These are phyloP conservation scores for Verticillium klebahnii DNA, from an alignment of 2,329 filamentous ascomycete species.

Conservation along the genomic window DNA sequence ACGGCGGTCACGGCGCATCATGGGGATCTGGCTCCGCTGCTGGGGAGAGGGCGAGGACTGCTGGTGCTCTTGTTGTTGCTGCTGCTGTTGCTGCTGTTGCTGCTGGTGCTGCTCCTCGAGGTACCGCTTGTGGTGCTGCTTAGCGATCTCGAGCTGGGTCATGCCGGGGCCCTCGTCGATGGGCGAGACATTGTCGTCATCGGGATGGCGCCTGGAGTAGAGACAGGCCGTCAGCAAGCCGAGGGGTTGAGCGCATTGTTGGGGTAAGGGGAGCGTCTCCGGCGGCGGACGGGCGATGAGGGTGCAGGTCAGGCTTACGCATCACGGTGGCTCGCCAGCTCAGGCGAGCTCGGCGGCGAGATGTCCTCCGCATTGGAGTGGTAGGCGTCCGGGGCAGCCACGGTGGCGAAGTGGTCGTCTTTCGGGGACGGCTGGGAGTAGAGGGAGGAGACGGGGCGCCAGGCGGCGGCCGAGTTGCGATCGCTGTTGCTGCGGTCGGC, in stretches of 20 bases:
- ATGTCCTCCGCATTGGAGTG: slow-evolving; percentile 29
- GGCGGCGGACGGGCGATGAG: not conserved
- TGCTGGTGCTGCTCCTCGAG: slow-evolving; percentile 19
- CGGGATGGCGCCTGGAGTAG: slow-evolving; percentile 3
- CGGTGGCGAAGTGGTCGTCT: slow-evolving; percentile 11
- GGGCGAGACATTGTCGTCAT: slow-evolving; percentile 42
- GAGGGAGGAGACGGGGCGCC: slow-evolving; percentile 13
- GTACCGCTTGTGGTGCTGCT: not conserved
- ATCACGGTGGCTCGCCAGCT: slow-evolving; percentile 29
- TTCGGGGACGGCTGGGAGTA: slow-evolving; percentile 9
- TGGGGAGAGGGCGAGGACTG: slow-evolving; percentile 15
- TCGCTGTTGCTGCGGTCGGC: not conserved
- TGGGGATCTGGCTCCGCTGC: slow-evolving; percentile 41
- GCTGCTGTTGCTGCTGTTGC: slow-evolving; percentile 11
- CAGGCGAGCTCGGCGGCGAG: slow-evolving; percentile 55
- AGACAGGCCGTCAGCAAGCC: slow-evolving; percentile 12
- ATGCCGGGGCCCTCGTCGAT: slow-evolving; percentile 41
- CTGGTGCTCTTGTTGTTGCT: not conserved
- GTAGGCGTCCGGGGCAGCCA: slow-evolving; percentile 12
- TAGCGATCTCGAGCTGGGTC: slow-evolving; percentile 20
- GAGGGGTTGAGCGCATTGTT: not conserved
- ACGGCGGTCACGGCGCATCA: slow-evolving; percentile 46
- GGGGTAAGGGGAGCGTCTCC: not conserved
- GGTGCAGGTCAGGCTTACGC: slow-evolving; percentile 31
- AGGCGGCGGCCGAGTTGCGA: not conserved